Base-by-base conservation (phyloP, 495 filamentous ascomycete genomes). In the Parathielavia hyrcaniae region DNA sequence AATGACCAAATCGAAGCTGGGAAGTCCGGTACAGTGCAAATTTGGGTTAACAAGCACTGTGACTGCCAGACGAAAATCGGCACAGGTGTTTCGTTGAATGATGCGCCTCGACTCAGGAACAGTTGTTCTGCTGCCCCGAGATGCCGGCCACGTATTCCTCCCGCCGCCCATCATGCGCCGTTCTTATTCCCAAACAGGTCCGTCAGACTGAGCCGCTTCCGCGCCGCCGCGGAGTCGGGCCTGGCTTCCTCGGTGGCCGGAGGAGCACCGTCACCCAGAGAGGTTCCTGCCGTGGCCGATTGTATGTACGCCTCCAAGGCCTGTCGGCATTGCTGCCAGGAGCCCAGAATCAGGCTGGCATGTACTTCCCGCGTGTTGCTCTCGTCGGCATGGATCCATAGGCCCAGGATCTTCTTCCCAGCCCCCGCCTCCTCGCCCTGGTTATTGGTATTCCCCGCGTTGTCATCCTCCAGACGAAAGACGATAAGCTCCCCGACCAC, bases 341-440 rank as follows among this genome's bases (percentile, higher is more conserved):
- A 65, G 19, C 67, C 69, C 23, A 65, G 53, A 23, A 77, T 74
- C 30, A 74, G 65, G 11, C 63, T 60, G n/a, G 62, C 63, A 53
- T 72, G 65, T 10, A 67, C 63, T n/a, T 63, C 65, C 17, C 68
- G 69, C 20, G 77, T 77, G 43, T 69, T 61, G 22, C 69, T 69
- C 58, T 75, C 68, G 58, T 77, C 74, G 53, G 73, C 69, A 49
- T 79, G 74, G 5, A 77, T 71, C 74, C 73, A 79, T n/a, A 79
- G 50, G 7, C 76, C 75, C 41, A 79, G 34, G 13, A 75, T 67
- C 44, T 68, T 66, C 53, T 67, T 67, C 36, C 16, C 60, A 9
- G 35, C 50, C 5, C 39, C 50, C 22, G 59, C 63, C 8, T 61
- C 60, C n/a, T 73, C 70, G n/a, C 54, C 66, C n/a, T 43, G 69